These are phyloP conservation scores for Leersia perrieri DNA, from an alignment of 176 grass and related monocot species.

Conservation along the genomic window DNA sequence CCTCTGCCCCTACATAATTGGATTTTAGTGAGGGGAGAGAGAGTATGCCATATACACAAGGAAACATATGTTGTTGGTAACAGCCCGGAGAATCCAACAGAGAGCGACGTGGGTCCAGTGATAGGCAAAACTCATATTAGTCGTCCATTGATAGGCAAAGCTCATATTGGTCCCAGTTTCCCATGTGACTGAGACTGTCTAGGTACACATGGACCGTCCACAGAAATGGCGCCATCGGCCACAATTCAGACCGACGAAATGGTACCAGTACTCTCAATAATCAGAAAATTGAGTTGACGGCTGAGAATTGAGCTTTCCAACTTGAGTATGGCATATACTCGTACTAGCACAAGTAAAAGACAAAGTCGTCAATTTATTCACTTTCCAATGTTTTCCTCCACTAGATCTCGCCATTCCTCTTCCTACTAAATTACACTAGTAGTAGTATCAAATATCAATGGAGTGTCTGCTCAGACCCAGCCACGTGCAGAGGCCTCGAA, in stretches of 20 bases:
- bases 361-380: neutral
- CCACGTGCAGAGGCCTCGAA: slow-evolving; percentile 27
- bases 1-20: neutral
- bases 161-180: neutral
- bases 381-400: neutral
- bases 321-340: neutral
- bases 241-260: neutral
- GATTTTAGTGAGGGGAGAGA: neutral
- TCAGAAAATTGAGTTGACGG: neutral
- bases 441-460: neutral
- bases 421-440: neutral
- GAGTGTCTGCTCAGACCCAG: slow-evolving; percentile 12
- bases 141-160: slow-evolving; percentile 1
- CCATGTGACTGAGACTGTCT: slow-evolving; percentile 27
- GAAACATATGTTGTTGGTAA: slow-evolving; percentile 1
- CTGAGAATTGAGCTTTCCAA: neutral
- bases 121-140: too few relatives aligned
- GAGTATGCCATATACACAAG: neutral
- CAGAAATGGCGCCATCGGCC: neutral
- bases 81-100: neutral
- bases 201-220: neutral
- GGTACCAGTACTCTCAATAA: neutral
- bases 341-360: slow-evolving; percentile 5
- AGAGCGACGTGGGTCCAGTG: neutral
- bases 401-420: neutral